Conservation (phyloP, 1,139 yeast genomes). For the Kodamaea sp. region DNA sequence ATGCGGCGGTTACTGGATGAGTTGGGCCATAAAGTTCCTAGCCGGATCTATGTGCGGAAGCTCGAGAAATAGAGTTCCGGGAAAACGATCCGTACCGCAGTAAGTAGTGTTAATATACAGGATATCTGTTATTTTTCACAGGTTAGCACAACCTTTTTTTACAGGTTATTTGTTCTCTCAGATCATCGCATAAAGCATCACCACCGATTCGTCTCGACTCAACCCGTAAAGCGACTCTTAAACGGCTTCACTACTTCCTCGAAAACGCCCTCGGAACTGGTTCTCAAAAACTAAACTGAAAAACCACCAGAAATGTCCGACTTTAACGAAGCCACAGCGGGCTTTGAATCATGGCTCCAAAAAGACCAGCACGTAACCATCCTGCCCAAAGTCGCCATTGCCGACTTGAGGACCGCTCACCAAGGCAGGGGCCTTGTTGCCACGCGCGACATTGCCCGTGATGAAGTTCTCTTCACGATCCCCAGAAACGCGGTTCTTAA, state of each 20-base stretch:
- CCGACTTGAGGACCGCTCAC: constrained; percentile 51
- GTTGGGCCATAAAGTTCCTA: constrained; percentile 10
- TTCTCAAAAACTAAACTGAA: too few relatives aligned
- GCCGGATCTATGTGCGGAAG: constrained; percentile 12
- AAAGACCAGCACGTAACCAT: constrained; percentile 38
- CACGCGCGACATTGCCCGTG: constrained; percentile 49
- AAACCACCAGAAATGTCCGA: constrained; percentile 4
- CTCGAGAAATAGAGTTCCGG: background rate
- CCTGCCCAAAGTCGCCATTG: constrained; percentile 54
- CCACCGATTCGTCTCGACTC: too few relatives aligned
- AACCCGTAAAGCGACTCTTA: background rate
- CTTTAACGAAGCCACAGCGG: constrained; percentile 28
- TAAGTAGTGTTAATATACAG: too few relatives aligned
- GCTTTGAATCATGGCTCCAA: constrained; percentile 54
- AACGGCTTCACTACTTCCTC: background rate
- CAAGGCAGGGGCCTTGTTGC: constrained; percentile 86
- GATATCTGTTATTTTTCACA: too few relatives aligned
- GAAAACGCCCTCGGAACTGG: too few relatives aligned
- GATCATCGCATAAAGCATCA: background rate
- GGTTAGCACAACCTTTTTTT: background rate
- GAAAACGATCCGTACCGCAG: too few relatives aligned
- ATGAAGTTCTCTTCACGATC: constrained; percentile 63
- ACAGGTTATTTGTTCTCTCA: background rate
- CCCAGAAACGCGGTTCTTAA: constrained; percentile 61
- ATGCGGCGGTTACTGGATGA: constrained; percentile 14